These are phyloP conservation scores for Phytophthora hybrid DNA, from an alignment of 352 stramenopile species.

Conservation along the genomic window DNA sequence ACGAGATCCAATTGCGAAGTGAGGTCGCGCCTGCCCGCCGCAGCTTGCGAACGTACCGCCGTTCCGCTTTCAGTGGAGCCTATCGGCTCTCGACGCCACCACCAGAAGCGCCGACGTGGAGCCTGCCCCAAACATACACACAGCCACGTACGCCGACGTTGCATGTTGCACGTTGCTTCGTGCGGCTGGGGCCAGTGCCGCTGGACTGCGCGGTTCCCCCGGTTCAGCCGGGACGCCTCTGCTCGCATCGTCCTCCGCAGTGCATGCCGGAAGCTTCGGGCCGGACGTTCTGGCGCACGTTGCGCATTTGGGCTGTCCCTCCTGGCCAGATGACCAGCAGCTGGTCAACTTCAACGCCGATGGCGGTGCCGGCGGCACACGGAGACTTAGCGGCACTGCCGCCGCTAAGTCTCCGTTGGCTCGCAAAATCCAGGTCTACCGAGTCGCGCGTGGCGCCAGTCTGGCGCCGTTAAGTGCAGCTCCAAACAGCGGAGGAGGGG, in stretches of 20 bases:
- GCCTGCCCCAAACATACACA: slow-evolving; percentile 6
- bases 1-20: slow-evolving; percentile 41
- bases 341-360: slow-evolving; percentile 32
- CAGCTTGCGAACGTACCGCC: slow-evolving; percentile 7
- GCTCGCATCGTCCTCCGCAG: slow-evolving; percentile 23
- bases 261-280: neutral
- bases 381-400: too few relatives aligned
- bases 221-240: slow-evolving; percentile 18
- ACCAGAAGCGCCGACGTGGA: slow-evolving; percentile 15
- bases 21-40: slow-evolving; percentile 11
- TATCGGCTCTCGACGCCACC: slow-evolving; percentile 6
- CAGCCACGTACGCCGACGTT: slow-evolving; percentile 14
- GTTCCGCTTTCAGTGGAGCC: slow-evolving; percentile 25
- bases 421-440: neutral
- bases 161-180: slow-evolving; percentile 39
- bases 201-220: slow-evolving; percentile 22
- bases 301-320: slow-evolving; percentile 36
- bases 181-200: slow-evolving; percentile 16
- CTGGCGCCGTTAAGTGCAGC: neutral
- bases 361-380: too few relatives aligned
- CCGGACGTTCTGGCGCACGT: slow-evolving; percentile 28
- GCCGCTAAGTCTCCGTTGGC: neutral
- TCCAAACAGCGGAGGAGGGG: neutral
- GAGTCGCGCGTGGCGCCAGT: neutral
- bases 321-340: slow-evolving; percentile 28